Evolutionary conservation across 2,329 filamentous ascomycete species (phyloP).

Genomic region (Trichoderma cornu-damae): DNA sequence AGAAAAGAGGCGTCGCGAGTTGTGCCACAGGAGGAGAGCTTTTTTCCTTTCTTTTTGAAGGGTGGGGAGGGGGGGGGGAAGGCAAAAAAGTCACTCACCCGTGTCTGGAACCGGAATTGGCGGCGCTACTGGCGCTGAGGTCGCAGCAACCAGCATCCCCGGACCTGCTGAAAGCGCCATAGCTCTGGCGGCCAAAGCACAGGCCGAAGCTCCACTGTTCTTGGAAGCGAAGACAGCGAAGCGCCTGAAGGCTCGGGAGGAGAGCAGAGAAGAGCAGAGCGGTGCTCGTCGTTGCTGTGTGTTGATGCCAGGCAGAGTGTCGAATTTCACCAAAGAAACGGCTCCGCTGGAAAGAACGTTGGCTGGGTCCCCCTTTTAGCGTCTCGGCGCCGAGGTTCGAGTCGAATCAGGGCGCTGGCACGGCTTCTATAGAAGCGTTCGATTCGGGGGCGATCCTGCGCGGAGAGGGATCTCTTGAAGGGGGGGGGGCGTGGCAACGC

Average conservation of each 20-base stretch:
- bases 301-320: too few species aligned
- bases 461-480: not conserved
- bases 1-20: slow-evolving; percentile 6
- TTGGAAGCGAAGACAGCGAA: slow-evolving; percentile 1
- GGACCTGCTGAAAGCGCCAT: slow-evolving; percentile 19
- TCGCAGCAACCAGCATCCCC: slow-evolving; percentile 13
- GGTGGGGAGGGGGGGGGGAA: not conserved
- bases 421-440: slow-evolving; percentile 8
- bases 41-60: slow-evolving; percentile 1
- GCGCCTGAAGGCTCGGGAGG: too few species aligned
- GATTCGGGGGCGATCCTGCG: slow-evolving; percentile 12
- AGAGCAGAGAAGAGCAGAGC: too few species aligned
- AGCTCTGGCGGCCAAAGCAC: not conserved
- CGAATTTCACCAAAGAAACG: too few species aligned
- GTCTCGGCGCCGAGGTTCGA: not conserved
- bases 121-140: slow-evolving; percentile 11
- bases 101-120: slow-evolving; percentile 4
- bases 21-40: slow-evolving; percentile 9
- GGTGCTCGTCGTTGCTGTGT: not conserved
- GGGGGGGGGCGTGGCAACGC: slow-evolving; percentile 5
- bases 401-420: not conserved
- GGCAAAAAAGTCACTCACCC: slow-evolving; percentile 13
- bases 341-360: too few species aligned
- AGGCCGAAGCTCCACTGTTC: slow-evolving; percentile 6
- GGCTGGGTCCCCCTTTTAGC: not conserved